Conservation (phyloP, 2,329 filamentous ascomycete species). For the Blastomyces gilchristii region DNA sequence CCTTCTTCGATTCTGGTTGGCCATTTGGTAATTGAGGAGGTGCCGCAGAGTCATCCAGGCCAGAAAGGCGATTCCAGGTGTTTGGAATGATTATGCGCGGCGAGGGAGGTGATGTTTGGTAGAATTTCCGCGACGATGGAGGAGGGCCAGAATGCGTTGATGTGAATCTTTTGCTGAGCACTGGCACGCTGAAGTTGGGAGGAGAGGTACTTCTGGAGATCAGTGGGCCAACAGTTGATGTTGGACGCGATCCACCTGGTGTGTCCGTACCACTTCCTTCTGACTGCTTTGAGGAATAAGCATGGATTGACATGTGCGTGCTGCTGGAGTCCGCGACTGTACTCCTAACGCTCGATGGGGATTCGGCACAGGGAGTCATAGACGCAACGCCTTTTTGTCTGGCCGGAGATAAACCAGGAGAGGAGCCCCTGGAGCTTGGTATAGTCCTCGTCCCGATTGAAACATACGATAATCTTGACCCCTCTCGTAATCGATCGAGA, state of each 20-base stretch:
- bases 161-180: slow-evolving; percentile 31
- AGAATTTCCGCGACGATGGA: not conserved
- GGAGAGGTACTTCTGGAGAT: slow-evolving; percentile 24
- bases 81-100: not conserved
- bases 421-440: slow-evolving; percentile 20
- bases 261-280: slow-evolving; percentile 15
- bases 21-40: not conserved
- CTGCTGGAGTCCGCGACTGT: not conserved
- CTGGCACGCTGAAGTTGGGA: slow-evolving; percentile 35
- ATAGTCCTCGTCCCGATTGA: slow-evolving; percentile 19
- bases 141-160: not conserved
- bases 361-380: slow-evolving; percentile 7
- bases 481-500: slow-evolving; percentile 17
- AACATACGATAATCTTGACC: slow-evolving; percentile 18
- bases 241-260: slow-evolving; percentile 16
- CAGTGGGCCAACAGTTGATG: slow-evolving; percentile 21
- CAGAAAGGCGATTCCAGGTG: not conserved
- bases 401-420: slow-evolving; percentile 19
- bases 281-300: slow-evolving; percentile 5
- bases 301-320: slow-evolving; percentile 8
- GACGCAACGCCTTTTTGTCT: slow-evolving; percentile 15
- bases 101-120: slow-evolving; percentile 2
- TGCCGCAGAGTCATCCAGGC: not conserved
- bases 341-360: slow-evolving; percentile 5
- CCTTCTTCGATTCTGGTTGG: not conserved